Evolutionary conservation across 2,329 filamentous ascomycete genomes (phyloP).

Genomic region (Kalmusia sp.): DNA sequence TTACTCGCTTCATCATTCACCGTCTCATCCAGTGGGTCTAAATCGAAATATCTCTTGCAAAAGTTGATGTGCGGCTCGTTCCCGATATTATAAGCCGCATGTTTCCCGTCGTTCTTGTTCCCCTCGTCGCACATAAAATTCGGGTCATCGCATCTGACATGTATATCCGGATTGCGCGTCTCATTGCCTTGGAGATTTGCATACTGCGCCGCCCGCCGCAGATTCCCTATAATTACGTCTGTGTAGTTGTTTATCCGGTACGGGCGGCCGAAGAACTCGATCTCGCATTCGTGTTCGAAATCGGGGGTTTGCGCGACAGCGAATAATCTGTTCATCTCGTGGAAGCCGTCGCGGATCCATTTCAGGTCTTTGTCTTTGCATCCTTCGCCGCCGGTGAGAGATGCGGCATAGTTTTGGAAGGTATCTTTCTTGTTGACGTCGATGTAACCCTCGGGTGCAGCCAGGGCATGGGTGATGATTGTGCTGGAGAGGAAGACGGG

Average conservation of each 20-base stretch:
- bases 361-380: slow-evolving; percentile 34
- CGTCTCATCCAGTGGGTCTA: slow-evolving; percentile 30
- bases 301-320: slow-evolving; percentile 32
- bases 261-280: slow-evolving; percentile 39
- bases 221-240: slow-evolving; percentile 34
- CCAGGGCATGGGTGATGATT: slow-evolving; percentile 30
- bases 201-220: slow-evolving; percentile 39
- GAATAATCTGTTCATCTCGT: slow-evolving; percentile 42
- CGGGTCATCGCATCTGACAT: slow-evolving; percentile 45
- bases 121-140: slow-evolving; percentile 32
- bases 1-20: slow-evolving; percentile 33
- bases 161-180: slow-evolving; percentile 36
- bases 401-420: slow-evolving; percentile 27
- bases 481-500: slow-evolving; percentile 27
- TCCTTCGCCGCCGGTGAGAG: slow-evolving; percentile 40
- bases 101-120: slow-evolving; percentile 36
- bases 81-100: slow-evolving; percentile 43
- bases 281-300: slow-evolving; percentile 25
- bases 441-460: slow-evolving; percentile 31
- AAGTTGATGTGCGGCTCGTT: slow-evolving; percentile 46
- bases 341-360: slow-evolving; percentile 37
- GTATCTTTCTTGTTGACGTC: slow-evolving; percentile 25
- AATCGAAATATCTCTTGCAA: slow-evolving; percentile 36
- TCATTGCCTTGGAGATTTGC: slow-evolving; percentile 29
- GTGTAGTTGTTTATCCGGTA: slow-evolving; percentile 35